Conservation (phyloP, 257 asterid genomes). For the Rhazya stricta region DNA sequence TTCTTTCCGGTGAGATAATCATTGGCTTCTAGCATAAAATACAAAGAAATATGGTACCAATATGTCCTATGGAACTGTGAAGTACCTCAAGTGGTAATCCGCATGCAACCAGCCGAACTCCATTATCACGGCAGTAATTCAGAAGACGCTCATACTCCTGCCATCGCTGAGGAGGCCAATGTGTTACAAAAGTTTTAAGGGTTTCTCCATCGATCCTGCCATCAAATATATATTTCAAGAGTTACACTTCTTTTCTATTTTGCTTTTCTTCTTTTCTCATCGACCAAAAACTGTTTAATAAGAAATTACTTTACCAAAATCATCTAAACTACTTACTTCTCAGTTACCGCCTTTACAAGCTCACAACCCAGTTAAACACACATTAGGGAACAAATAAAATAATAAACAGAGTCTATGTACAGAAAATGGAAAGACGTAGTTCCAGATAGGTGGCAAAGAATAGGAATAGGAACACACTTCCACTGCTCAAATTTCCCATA, state of each 20-base stretch:
- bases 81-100: constrained; percentile 88
- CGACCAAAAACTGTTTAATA: neutral
- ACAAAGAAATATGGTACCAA: neutral
- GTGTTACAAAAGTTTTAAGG: constrained; percentile 59
- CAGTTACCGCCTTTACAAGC: neutral
- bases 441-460: neutral
- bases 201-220: constrained; percentile 71
- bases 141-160: constrained; percentile 85
- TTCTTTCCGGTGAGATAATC: neutral
- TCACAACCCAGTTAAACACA: neutral
- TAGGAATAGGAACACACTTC: neutral
- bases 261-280: neutral
- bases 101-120: constrained; percentile 70
- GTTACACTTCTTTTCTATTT: neutral
- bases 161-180: constrained; percentile 82
- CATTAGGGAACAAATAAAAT: neutral
- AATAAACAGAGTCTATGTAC: neutral
- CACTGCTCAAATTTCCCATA: neutral
- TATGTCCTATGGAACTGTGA: neutral
- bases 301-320: neutral
- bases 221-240: constrained; percentile 15
- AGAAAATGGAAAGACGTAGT: neutral
- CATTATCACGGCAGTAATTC: constrained; percentile 68
- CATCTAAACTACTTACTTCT: neutral
- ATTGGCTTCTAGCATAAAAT: neutral